These are phyloP conservation scores for Rusavskia elegans DNA, from an alignment of 495 filamentous ascomycete genomes.

Conservation along the genomic window DNA sequence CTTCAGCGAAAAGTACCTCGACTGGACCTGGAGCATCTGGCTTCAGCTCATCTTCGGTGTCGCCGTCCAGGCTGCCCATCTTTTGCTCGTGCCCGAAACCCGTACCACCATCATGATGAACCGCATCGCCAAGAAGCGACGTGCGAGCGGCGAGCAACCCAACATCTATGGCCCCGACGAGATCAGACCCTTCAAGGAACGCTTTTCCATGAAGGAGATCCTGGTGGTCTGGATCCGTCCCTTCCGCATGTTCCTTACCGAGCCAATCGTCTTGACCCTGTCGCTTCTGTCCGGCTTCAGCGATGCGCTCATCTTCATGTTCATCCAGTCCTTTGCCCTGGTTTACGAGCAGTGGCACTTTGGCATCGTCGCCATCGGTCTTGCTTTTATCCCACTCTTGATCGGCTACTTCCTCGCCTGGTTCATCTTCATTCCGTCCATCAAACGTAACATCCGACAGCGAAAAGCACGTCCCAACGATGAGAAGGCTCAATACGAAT, in stretches of 20 bases:
- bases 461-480: conserved; percentile 33
- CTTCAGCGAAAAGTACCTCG: conserved; percentile 34
- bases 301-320: conserved; percentile 51
- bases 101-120: conserved; percentile 45
- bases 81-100: conserved; percentile 40
- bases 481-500: conserved; percentile 43
- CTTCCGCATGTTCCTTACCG: conserved; percentile 44
- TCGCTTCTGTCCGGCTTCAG: conserved; percentile 46
- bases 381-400: conserved; percentile 41
- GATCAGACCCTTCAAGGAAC: conserved; percentile 37
- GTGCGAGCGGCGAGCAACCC: conserved; percentile 31
- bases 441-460: conserved; percentile 32
- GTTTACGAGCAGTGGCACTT: conserved; percentile 47
- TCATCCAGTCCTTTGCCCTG: conserved; percentile 42
- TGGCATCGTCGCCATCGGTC: conserved; percentile 29
- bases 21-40: conserved; percentile 43
- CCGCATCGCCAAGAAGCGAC: conserved; percentile 36
- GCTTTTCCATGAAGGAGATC: conserved; percentile 41
- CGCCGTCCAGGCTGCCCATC: conserved; percentile 35
- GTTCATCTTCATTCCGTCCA: conserved; percentile 35
- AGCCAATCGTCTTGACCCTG: conserved; percentile 43
- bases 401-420: conserved; percentile 47
- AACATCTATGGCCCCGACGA: conserved; percentile 52
- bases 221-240: conserved; percentile 40
- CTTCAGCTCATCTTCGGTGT: conserved; percentile 44